Percentiles rank a stretch among this genome's conserved stretches.
phyloP scores from a whole-genome alignment of 169 alveolate genomes.

The Perkinsus marinus region DNA sequence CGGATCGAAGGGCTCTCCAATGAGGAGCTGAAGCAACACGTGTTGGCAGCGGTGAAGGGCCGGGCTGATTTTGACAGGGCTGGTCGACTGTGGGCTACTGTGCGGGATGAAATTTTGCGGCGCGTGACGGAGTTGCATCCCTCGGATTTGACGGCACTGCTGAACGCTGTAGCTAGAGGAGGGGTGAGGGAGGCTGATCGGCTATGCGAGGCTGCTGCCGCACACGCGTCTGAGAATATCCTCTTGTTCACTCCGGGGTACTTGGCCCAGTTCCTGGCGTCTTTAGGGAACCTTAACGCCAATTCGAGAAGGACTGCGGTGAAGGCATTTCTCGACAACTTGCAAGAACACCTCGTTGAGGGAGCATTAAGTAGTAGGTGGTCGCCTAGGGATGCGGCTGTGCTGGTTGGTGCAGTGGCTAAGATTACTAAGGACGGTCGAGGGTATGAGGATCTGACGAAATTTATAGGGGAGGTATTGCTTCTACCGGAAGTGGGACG shows the following conservation, averaged over 20 bases:
- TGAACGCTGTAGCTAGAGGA: not conserved
- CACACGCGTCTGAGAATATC: not conserved
- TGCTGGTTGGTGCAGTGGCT: not conserved
- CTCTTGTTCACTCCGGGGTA: not conserved
- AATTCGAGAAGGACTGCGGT: not conserved
- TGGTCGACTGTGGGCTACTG: not conserved
- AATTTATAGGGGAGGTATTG: not conserved
- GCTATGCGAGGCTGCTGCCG: not conserved
- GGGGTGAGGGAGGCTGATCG: not conserved
- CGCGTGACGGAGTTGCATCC: not conserved
- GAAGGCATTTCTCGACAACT: not conserved
- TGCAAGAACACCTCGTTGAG: not conserved
- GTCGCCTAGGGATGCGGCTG: not conserved
- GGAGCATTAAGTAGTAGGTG: not conserved
- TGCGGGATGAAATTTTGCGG: not conserved
- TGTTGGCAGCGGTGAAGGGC: not conserved
- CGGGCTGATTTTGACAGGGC: not conserved
- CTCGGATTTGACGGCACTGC: not conserved
- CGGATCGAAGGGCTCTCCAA: not conserved
- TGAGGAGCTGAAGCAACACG: not conserved
- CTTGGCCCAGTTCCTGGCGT: not conserved
- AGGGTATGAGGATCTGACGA: not conserved
- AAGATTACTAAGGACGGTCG: not conserved
- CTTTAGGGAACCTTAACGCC: not conserved
- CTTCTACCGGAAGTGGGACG: not conserved